A percentile compares a stretch with the other conserved stretches of the same genome.
Conservation (phyloP, 495 filamentous ascomycete genomes). For the Penicillium coprophilum region DNA sequence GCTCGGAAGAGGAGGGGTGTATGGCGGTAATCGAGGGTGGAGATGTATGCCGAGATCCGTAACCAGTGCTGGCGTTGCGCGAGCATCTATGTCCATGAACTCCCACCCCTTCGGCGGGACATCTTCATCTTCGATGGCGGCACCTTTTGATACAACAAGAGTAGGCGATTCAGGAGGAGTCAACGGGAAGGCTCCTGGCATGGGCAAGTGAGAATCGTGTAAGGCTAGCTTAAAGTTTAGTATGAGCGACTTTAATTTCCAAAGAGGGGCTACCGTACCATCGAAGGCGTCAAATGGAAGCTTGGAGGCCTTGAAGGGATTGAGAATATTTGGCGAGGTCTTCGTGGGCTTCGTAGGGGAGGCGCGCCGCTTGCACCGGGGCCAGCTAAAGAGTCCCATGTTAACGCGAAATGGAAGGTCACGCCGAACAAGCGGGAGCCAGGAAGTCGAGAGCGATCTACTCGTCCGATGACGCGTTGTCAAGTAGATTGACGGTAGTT, state of each 20-base stretch:
- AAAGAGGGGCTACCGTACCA: background rate
- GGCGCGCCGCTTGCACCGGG: slow-evolving; percentile 8
- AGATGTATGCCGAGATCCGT: slow-evolving; percentile 27
- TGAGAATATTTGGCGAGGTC: background rate
- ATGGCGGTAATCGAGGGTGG: slow-evolving; percentile 17
- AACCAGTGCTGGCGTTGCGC: slow-evolving; percentile 13
- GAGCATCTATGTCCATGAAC: slow-evolving; percentile 15
- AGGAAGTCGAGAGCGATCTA: slow-evolving; percentile 3
- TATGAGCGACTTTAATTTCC: background rate
- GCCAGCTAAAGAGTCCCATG: slow-evolving; percentile 11
- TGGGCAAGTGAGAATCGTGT: slow-evolving; percentile 8
- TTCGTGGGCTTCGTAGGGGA: background rate
- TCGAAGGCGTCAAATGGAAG: background rate
- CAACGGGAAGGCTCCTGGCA: slow-evolving; percentile 26
- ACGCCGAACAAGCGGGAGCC: background rate
- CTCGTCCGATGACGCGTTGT: slow-evolving; percentile 12
- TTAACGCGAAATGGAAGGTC: background rate
- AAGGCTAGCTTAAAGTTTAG: background rate
- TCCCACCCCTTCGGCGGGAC: slow-evolving; percentile 10
- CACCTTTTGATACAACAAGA: slow-evolving; percentile 9
- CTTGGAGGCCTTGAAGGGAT: background rate
- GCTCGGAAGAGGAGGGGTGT: slow-evolving; percentile 8
- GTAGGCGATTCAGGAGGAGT: slow-evolving; percentile 22
- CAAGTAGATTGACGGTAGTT: background rate
- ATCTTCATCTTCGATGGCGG: slow-evolving; percentile 5